Base-by-base conservation (phyloP, 2,329 filamentous ascomycete genomes). In the Diaporthe velutina region DNA sequence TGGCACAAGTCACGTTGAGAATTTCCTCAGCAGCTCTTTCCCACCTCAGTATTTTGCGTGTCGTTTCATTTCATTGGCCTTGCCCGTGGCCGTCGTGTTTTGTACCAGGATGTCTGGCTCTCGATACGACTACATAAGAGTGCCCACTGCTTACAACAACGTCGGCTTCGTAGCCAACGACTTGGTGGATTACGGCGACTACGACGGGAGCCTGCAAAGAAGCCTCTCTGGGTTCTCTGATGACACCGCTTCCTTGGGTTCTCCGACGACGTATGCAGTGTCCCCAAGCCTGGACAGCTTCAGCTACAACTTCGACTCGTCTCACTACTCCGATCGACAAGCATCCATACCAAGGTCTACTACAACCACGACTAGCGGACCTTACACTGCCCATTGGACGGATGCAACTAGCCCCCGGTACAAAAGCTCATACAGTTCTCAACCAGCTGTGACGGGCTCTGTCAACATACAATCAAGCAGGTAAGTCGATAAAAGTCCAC, bases 141-240 rank as follows among this genome's bases (percentile, higher is more conserved):
- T 64, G 33, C 73, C 73, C n/a, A 74, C 67, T 19, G 68, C 57
- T 35, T 74, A 66, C 48, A 45, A 60, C 12, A 45, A 55, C 25
- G 52, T 42, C 17, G 57, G 45, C 19, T 74, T 71, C 25, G 68
- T 19, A 35, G 67, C 67, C 73, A 61, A 58, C 54, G 73, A 74
- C 67, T 35, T 74, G 28, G 48, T 12, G 17, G 48, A 57, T 50
- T 71, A 71, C 48, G 33, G 42, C 25, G 33, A 50, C 48, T 72
- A 72, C 54, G 40, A 35, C 54, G 60, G 72, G 28, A 73, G n/a
- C 45, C 38, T 74, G 55, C 72, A 76, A 38, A 58, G 73, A 33
- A 74, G 75, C 8, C 38, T 57, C 17, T 74, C 75, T 9, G 35
- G 28, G 28, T 38, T 45, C 19, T 74, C 75, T 28, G 57, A 57